Conservation (phyloP, 2,329 filamentous ascomycete genomes). For the Ophiobolus disseminans region DNA sequence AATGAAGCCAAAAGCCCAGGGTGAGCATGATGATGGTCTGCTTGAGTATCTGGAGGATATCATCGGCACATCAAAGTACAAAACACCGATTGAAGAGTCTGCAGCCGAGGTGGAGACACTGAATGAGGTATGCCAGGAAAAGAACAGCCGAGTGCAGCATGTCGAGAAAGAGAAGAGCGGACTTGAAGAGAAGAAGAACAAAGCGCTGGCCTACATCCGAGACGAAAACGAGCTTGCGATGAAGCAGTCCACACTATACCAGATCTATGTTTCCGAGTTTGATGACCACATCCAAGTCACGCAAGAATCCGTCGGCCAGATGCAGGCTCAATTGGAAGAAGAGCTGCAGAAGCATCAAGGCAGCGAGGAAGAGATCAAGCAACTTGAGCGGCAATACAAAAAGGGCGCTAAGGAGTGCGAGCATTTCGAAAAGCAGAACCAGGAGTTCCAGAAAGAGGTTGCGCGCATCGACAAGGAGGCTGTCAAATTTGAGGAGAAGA, state of each 20-base stretch:
- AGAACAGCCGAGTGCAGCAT: slow-evolving; percentile 92
- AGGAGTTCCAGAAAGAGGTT: slow-evolving; percentile 82
- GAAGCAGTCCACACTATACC: slow-evolving; percentile 92
- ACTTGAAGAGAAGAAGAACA: slow-evolving; percentile 96
- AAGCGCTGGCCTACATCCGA: slow-evolving; percentile 83
- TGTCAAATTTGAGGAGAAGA: slow-evolving; percentile 97
- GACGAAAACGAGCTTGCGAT: slow-evolving; percentile 92
- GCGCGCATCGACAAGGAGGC: slow-evolving; percentile 94
- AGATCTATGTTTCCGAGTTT: slow-evolving; percentile 88
- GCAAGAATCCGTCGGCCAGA: slow-evolving; percentile 86
- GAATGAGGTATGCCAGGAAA: slow-evolving; percentile 94
- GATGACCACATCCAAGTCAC: slow-evolving; percentile 88
- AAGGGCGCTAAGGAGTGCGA: slow-evolving; percentile 85
- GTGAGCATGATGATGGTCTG: slow-evolving; percentile 94
- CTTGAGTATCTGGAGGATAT: slow-evolving; percentile 98
- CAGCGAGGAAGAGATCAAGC: slow-evolving; percentile 87
- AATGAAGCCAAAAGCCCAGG: slow-evolving; percentile 96
- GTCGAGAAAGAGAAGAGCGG: slow-evolving; percentile 96
- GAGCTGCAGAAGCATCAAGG: slow-evolving; percentile 93
- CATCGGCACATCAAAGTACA: slow-evolving; percentile 98
- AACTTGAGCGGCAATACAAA: slow-evolving; percentile 83
- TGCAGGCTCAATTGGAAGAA: slow-evolving; percentile 83
- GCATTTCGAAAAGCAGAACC: slow-evolving; percentile 78
- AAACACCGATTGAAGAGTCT: slow-evolving; percentile 93
- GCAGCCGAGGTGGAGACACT: slow-evolving; percentile 87